These are phyloP conservation scores for Didymella lethalis DNA, from an alignment of 2,329 filamentous ascomycete species.

Conservation along the genomic window DNA sequence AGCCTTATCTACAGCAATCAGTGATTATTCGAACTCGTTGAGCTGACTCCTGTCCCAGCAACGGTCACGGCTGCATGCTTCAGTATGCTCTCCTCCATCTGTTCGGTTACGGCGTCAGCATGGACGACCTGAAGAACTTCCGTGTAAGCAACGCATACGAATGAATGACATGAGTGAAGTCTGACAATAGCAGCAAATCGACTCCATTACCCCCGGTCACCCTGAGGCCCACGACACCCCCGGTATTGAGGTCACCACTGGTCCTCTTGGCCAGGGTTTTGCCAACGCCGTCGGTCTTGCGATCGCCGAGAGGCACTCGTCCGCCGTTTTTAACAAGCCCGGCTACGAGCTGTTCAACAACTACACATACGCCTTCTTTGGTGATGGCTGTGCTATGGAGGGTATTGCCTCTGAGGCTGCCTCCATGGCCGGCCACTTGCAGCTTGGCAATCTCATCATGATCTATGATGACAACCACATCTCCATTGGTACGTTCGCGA, in stretches of 20 bases:
- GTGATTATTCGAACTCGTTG: constrained; percentile 13
- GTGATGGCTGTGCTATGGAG: constrained; percentile 98
- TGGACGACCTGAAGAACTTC: constrained; percentile 96
- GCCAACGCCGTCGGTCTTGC: constrained; percentile 97
- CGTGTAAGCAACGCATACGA: constrained; percentile 71
- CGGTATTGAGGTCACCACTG: constrained; percentile 97
- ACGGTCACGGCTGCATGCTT: constrained; percentile 99
- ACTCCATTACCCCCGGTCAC: constrained; percentile 91
- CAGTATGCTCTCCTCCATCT: constrained; percentile 98
- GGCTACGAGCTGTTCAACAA: constrained; percentile 91
- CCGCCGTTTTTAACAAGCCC: constrained; percentile 94
- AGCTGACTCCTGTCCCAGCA: constrained; percentile 64
- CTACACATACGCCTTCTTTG: constrained; percentile 96
- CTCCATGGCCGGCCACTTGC: constrained; percentile 91
- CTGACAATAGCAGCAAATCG: constrained; percentile 62
- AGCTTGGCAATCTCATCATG: constrained; percentile 96
- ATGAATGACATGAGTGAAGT: neutral
- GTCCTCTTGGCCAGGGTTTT: constrained; percentile 96
- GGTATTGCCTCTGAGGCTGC: constrained; percentile 93
- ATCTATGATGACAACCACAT: constrained; percentile 99
- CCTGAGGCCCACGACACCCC: constrained; percentile 96
- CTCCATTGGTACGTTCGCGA: constrained; percentile 67
- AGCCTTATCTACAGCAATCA: constrained; percentile 27
- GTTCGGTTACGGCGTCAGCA: constrained; percentile 84
- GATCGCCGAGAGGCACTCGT: constrained; percentile 92